Evolutionary conservation across 768 basidiomycete species (phyloP), one percentile per base, ranked within the genome.

Genomic region (Tylopilus sp.): DNA sequence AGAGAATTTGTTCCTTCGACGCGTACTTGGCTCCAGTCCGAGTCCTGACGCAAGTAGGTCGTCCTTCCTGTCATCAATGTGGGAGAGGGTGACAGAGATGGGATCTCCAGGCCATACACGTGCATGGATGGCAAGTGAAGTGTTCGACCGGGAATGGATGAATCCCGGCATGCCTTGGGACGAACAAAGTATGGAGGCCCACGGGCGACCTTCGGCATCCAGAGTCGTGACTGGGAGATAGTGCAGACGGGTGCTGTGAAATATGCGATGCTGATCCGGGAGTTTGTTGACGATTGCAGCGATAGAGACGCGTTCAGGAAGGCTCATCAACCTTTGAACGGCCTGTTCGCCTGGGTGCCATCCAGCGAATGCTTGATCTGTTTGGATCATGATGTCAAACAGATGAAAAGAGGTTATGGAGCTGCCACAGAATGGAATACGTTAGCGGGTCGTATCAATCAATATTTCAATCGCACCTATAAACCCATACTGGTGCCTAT

Each of bases 1-100:
- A 0, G 82, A 80, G 53, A 86, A 79, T 64, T 85, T 86, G 59
- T 85, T 85, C 59, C 85, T 74, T 57, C 82, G 64, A 29, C 85
- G 67, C 2, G 82, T 82, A 16, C 74, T 65, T 36, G 82, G 74
- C 54, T 86, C 81, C 16, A 85, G 76, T 4, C 83, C 85, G 33
- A 85, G 76, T 0, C 84, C 83, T 6, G 82, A 81, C 13, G 79
- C 69, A 6, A 84, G 64, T 50, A 66, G 62, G 3, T 60, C 56
- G 26, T 59, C 64, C 14, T 61, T 57, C 36, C 10, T 17, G 26
- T 19, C 29, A 25, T 50, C 54, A 31, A 53, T 10, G 11, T 45
- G 29, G 17, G 63, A 57, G 33, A 71, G 56, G 51, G 74, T 79
- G 44, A 72, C 67, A 21, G 66, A 44, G 13, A 84, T 66, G 5